These are phyloP conservation scores for Tetrahymena malaccensis DNA, from an alignment of 73 alveolate genomes.

Conservation along the genomic window DNA sequence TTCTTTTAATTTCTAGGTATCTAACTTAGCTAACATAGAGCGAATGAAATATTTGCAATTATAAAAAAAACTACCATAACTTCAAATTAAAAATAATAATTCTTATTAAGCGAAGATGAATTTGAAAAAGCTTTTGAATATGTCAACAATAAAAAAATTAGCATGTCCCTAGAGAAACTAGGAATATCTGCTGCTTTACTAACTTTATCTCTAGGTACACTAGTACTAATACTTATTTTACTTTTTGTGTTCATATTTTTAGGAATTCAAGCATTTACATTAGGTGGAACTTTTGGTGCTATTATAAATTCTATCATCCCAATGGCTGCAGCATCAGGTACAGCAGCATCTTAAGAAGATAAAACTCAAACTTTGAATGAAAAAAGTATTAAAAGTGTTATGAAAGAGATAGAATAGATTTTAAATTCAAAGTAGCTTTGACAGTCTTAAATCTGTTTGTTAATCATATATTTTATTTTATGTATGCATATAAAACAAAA, in stretches of 20 bases:
- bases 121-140: not conserved
- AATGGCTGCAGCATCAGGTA: not conserved
- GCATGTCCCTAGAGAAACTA: not conserved
- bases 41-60: not conserved
- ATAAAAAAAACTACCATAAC: not conserved
- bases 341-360: not conserved
- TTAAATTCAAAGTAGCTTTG: not conserved
- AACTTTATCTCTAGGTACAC: not conserved
- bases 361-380: not conserved
- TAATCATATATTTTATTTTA: no score
- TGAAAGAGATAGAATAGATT: not conserved
- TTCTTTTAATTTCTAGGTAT: not conserved
- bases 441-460: no score
- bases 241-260: not conserved
- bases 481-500: no score
- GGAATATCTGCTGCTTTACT: not conserved
- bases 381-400: not conserved
- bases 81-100: not conserved
- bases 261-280: not conserved
- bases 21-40: not conserved
- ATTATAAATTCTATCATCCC: no score
- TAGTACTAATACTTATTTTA: not conserved
- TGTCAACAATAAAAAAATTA: not conserved
- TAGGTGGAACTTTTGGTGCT: not conserved
- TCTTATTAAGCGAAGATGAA: not conserved